phyloP scores from a whole-genome alignment of 2,329 filamentous ascomycete species.

The Fusarium sp. region DNA sequence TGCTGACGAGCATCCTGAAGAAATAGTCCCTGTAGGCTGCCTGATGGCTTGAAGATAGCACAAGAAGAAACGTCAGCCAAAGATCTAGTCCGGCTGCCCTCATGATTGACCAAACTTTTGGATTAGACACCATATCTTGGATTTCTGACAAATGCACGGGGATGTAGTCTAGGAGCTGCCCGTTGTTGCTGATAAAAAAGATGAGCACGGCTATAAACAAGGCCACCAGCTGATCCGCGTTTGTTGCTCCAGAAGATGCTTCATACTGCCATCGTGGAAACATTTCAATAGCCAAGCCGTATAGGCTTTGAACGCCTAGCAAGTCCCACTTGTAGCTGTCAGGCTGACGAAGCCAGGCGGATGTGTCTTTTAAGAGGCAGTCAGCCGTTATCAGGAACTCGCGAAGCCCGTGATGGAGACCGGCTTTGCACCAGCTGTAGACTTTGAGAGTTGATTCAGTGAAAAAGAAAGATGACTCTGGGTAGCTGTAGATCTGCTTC shows the following conservation, averaged over 20 bases:
- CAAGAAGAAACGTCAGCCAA: not conserved
- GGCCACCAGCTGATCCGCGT: not conserved
- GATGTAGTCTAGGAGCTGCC: not conserved
- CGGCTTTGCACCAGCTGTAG: not conserved
- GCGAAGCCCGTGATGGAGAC: not conserved
- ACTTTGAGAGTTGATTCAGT: not conserved
- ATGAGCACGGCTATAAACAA: not conserved
- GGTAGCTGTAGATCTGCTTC: not conserved
- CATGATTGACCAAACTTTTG: not conserved
- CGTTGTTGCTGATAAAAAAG: not conserved
- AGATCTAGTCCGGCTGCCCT: not conserved
- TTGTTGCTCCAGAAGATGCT: not conserved
- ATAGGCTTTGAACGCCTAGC: not conserved
- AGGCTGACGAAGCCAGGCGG: not conserved
- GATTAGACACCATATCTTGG: not conserved
- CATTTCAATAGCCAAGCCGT: not conserved
- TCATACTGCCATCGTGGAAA: not conserved
- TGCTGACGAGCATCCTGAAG: not conserved
- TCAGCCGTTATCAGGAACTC: not conserved
- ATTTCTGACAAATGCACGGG: not conserved
- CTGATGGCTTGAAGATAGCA: not conserved
- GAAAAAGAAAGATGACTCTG: not conserved
- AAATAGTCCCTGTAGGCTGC: not conserved
- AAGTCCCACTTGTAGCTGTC: not conserved
- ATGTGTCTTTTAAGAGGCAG: not conserved